Conservation (phyloP, 345 rosid genomes). For the Pistacia atlantica region DNA sequence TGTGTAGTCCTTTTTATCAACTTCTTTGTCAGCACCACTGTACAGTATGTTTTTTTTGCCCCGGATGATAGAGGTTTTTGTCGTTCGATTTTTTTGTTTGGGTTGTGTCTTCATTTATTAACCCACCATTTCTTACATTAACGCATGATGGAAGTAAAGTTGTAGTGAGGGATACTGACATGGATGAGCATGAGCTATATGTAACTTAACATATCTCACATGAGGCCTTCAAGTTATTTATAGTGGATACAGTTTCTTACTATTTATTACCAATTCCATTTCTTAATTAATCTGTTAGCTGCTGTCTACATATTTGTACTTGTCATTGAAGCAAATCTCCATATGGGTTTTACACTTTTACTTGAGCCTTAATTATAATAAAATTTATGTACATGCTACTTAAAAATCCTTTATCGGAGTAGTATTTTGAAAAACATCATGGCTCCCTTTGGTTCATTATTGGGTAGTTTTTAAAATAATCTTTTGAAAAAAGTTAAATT, state of each 20-base stretch:
- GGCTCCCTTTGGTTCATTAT: too few species aligned
- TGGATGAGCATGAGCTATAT: constrained; percentile 8
- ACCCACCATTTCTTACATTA: not conserved
- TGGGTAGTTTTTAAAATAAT: too few species aligned
- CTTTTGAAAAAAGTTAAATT: too few species aligned
- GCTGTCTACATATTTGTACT: not conserved
- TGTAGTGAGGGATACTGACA: constrained; percentile 6
- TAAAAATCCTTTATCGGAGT: too few species aligned
- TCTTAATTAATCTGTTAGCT: too few species aligned
- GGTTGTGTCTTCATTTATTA: not conserved
- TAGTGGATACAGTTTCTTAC: not conserved
- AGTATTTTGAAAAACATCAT: too few species aligned
- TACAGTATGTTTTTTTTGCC: constrained; percentile 26
- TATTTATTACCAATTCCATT: not conserved
- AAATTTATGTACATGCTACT: too few species aligned
- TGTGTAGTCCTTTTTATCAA: constrained; percentile 1
- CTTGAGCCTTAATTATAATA: too few species aligned
- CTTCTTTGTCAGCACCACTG: constrained; percentile 23
- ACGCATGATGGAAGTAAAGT: not conserved
- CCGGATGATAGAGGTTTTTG: not conserved
- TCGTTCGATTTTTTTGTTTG: not conserved
- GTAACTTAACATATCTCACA: not conserved
- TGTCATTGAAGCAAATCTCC: too few species aligned
- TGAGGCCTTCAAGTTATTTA: constrained; percentile 6
- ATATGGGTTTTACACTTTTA: too few species aligned